Evolutionary conservation across 208 protist species (phyloP).

Genomic region (Sergeia podlipaevii): DNA sequence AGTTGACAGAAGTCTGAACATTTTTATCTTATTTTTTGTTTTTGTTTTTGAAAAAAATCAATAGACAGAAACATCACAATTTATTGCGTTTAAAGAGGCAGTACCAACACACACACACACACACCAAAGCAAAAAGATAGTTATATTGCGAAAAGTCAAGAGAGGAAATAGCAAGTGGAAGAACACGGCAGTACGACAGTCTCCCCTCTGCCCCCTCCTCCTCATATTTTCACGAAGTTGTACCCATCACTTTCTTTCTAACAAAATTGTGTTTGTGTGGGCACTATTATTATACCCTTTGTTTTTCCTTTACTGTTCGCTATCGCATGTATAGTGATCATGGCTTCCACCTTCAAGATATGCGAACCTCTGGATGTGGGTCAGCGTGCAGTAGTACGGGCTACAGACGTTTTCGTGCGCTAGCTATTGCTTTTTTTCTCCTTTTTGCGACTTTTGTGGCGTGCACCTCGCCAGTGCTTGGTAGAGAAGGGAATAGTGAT

Average conservation of each 20-base stretch:
- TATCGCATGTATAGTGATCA: too few relatives aligned
- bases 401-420: too few relatives aligned
- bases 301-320: too few relatives aligned
- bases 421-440: constrained; percentile 6
- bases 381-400: too few relatives aligned
- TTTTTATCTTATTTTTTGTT: neutral
- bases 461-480: neutral
- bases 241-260: too few relatives aligned
- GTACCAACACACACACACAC: constrained; percentile 2
- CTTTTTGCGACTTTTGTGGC: neutral
- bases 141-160: too few relatives aligned
- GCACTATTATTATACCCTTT: too few relatives aligned
- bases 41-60: neutral
- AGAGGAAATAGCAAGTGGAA: neutral
- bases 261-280: too few relatives aligned
- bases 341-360: too few relatives aligned
- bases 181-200: neutral
- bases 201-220: neutral
- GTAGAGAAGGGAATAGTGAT: too few relatives aligned
- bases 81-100: neutral
- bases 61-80: neutral
- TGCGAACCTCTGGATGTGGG: too few relatives aligned
- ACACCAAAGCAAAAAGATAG: constrained; percentile 1
- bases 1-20: too few relatives aligned
- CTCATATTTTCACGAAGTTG: neutral